Base-by-base conservation (phyloP, 176 grass and related monocot genomes). In the Juncus effusus region DNA sequence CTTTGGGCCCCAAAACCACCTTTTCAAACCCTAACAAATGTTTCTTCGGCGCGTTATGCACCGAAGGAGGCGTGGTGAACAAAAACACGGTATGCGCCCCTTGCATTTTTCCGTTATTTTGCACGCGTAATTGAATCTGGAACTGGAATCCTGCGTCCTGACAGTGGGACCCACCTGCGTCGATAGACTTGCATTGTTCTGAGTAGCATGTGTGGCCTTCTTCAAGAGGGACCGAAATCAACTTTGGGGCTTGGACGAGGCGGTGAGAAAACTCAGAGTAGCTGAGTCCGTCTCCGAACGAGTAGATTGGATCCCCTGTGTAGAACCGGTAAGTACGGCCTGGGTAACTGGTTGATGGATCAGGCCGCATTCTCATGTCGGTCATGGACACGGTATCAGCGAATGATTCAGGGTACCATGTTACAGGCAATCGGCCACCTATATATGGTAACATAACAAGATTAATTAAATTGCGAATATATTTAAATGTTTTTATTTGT, bases 251-350 rank as follows among this genome's bases (percentile, higher is more conserved):
- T 2, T 78, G 61, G 40, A 82, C 51, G n/a, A 92, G 83, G 10
- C 38, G 40, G 78, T 97, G 80, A 28, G 59, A 45, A 75, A 62
- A 84, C 3, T n/a, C 70, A 7, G 82, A 89, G 82, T 97, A 97
- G 88, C 94, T 97, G 77, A 97, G 49, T 3, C 94, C 94, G 62
- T 97, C 82, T 2, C 94, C 94, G 80, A 97, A 97, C 28, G 78
- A 55, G 77, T 84, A 97, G 70, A 92, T 56, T 0, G 78, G 84
- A 3, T 85, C 73, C 13, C 94, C 94, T 0, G 80, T 92, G 88
- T 97, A 97, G 85, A 97, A 97, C 41, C 88, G 84, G 75, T 92
- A 92, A 0, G 94, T 97, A 56, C 94, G 85, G 6, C 94, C 94
- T 0, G 94, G 94, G 75, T 84, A 89, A 2, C 80, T 78, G 0